Evolutionary conservation across 805 yeast species (phyloP).

Genomic region (Blastobotrys americana): DNA sequence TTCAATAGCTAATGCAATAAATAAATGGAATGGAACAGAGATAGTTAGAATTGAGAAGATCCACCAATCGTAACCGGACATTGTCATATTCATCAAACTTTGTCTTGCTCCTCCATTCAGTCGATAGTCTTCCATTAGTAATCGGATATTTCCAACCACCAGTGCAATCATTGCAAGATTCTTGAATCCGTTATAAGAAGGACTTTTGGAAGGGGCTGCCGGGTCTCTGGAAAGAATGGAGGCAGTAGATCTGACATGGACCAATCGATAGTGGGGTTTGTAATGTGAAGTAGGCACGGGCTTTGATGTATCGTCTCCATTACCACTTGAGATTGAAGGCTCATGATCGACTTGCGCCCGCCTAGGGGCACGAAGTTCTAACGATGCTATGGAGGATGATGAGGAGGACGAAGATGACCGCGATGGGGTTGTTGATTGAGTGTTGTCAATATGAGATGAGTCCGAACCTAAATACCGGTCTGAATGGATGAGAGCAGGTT

Average conservation of each 20-base stretch:
- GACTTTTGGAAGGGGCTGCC: slow-evolving; percentile 2
- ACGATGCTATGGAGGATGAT: not conserved
- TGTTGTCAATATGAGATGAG: not conserved
- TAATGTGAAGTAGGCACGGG: not conserved
- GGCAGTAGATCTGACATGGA: slow-evolving; percentile 12
- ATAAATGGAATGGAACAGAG: slow-evolving; percentile 30
- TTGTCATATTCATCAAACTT: slow-evolving; percentile 26
- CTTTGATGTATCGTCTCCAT: not conserved
- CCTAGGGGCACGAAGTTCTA: not conserved
- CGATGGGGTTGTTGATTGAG: too few species aligned
- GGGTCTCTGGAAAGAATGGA: slow-evolving; percentile 14
- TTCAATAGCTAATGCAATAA: slow-evolving; percentile 34
- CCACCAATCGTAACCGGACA: slow-evolving; percentile 28
- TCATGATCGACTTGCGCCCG: not conserved
- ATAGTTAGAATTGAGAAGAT: slow-evolving; percentile 24
- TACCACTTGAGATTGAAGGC: not conserved
- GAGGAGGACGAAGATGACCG: not conserved
- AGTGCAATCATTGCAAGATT: slow-evolving; percentile 36
- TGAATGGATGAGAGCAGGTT: too few species aligned
- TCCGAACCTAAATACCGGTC: too few species aligned
- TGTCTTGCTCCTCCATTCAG: slow-evolving; percentile 31
- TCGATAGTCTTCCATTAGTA: slow-evolving; percentile 33
- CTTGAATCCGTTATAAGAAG: slow-evolving; percentile 34
- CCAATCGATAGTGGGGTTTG: slow-evolving; percentile 13
- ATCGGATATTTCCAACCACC: slow-evolving; percentile 34